Evolutionary conservation across 2,329 filamentous ascomycete genomes (phyloP), one percentile per base, ranked within the genome.

Genomic region (Cylindrodendrum hubeiense): DNA sequence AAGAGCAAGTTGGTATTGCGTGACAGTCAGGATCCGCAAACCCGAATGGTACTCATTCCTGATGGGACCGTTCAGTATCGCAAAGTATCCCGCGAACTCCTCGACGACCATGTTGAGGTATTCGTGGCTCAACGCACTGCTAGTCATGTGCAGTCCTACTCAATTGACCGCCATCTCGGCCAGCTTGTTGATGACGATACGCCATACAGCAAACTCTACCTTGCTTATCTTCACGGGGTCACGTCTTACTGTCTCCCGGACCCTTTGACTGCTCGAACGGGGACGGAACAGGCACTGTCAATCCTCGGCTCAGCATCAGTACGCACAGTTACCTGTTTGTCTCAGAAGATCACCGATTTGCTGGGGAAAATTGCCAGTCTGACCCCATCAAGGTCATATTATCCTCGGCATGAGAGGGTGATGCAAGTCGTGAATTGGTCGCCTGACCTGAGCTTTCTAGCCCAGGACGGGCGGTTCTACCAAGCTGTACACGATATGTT

Each of bases 211-310:
- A 87, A 85, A 56, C 76, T 91, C 0, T 80, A 83, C 19, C 76
- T 87, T 0, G 78, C 78, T 10, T 85, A 85, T 26, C 74, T 90
- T 0, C 87, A 90, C 65, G 86, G 83, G 0, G 56, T 88, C 0
- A 90, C 88, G 0, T 86, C 87, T 0, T 80, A 82, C 51, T 85
- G 80, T 30, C 73, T 87, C 0, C 82, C 84, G 0, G 87, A 90
- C 67, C 76, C 75, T 0, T 75, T 89, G 0, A 86, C 83, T 0
- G 50, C 69, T 0, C 74, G 76, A 5, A 90, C 86, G 0, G 88
- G 89, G 0, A 88, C 85, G 0, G 87, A 90, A 67, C 74, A 85
- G 49, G 85, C 87, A 0, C 67, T 90, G 0, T 67, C 71, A 0
- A 85, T 87, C 1, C 72, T 90, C 0, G 49, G 62, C 0, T 86